A percentile compares a stretch with the other conserved stretches of the same genome.
Evolutionary conservation across 2,329 filamentous ascomycete species (phyloP).

Genomic region (Aspergillus ibericus): DNA sequence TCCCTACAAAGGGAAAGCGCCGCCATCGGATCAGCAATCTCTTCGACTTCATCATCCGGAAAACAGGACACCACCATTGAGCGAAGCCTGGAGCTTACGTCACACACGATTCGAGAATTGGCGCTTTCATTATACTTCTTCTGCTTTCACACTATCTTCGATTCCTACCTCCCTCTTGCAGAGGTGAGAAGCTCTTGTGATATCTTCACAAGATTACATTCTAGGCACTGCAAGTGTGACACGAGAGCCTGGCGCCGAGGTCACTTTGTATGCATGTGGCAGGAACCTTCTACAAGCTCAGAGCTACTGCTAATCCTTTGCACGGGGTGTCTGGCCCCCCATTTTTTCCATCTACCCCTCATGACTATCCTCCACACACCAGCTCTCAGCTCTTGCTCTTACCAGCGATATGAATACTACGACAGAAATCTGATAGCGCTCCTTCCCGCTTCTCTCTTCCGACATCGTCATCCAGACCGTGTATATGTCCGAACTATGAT

Average conservation of each 20-base stretch:
- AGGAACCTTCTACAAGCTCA: background rate
- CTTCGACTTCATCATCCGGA: conserved; percentile 31
- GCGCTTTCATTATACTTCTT: background rate
- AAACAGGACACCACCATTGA: conserved; percentile 23
- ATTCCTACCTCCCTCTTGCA: conserved; percentile 10
- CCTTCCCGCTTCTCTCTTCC: background rate
- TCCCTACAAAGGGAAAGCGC: conserved; percentile 28
- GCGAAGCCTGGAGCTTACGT: conserved; percentile 12
- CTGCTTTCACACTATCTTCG: background rate
- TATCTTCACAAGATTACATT: background rate
- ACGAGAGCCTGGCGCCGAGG: background rate
- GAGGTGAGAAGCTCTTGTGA: conserved; percentile 4
- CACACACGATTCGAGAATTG: background rate
- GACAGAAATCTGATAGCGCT: background rate
- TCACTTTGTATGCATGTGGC: background rate
- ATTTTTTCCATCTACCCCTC: background rate
- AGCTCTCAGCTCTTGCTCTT: background rate
- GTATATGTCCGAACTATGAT: background rate
- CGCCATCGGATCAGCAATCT: conserved; percentile 34
- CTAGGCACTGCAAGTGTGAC: background rate
- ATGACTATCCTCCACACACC: background rate
- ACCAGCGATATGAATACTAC: conserved; percentile 1
- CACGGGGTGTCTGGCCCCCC: background rate
- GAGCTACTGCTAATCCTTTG: background rate
- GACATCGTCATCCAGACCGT: background rate